Conservation (phyloP, 208 protist genomes). For the Endotrypanum monterogeii region DNA sequence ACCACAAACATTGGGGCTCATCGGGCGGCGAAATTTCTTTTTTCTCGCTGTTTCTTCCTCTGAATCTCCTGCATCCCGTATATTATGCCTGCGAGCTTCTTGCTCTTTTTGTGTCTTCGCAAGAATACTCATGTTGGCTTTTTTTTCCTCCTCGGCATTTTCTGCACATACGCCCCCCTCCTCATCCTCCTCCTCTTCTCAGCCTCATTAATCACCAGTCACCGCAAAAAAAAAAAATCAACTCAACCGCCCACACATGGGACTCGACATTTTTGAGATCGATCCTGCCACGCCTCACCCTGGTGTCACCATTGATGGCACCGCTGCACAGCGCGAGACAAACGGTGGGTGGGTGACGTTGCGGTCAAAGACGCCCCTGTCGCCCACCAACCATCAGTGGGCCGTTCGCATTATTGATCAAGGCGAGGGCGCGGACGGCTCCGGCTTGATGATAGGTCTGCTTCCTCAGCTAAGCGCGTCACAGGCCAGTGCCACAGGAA, state of each 20-base stretch:
- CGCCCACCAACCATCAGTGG: slow-evolving; percentile 83
- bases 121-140: too few relatives aligned
- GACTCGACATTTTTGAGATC: slow-evolving; percentile 79
- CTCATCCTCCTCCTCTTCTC: background rate
- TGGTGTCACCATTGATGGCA: slow-evolving; percentile 77
- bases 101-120: background rate
- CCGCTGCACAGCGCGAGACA: slow-evolving; percentile 72
- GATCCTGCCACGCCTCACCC: slow-evolving; percentile 82
- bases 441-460: slow-evolving; percentile 89
- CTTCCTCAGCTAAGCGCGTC: slow-evolving; percentile 65
- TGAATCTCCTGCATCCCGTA: background rate
- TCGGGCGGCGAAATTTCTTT: too few relatives aligned
- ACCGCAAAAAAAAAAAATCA: background rate
- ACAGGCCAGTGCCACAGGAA: slow-evolving; percentile 58
- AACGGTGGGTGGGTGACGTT: slow-evolving; percentile 93
- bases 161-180: background rate
- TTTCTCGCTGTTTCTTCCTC: background rate
- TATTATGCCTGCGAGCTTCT: background rate
- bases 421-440: slow-evolving; percentile 86
- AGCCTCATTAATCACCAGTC: background rate
- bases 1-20: too few relatives aligned
- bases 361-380: slow-evolving; percentile 66
- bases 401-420: slow-evolving; percentile 88
- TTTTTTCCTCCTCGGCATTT: too few relatives aligned
- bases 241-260: slow-evolving; percentile 45